phyloP scores from a whole-genome alignment of 2,329 filamentous ascomycete genomes.

The Aspergillus ibericus region DNA sequence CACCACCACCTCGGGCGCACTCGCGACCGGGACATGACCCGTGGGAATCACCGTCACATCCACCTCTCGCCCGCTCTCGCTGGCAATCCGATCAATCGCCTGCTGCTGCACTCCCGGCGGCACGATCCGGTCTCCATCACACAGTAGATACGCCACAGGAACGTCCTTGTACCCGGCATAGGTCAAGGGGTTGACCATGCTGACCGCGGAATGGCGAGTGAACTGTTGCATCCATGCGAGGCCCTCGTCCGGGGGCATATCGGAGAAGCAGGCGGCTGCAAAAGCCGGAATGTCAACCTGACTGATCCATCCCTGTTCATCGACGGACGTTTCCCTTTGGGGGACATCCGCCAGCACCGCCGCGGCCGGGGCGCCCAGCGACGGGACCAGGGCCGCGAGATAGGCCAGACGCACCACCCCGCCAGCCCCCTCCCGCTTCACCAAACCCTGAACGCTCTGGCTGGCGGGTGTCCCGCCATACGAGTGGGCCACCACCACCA shows the following conservation, averaged over 20 bases:
- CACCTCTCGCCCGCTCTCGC: not conserved
- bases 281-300: not conserved
- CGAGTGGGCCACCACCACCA: not conserved
- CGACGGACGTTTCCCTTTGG: not conserved
- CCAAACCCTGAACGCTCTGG: not conserved
- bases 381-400: not conserved
- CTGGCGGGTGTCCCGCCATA: conserved; percentile 1
- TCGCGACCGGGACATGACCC: not conserved
- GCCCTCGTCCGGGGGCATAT: not conserved
- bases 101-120: not conserved
- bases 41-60: not conserved
- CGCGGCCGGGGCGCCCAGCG: not conserved
- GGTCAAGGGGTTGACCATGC: not conserved
- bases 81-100: not conserved
- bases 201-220: not conserved
- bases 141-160: not conserved
- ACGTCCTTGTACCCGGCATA: not conserved
- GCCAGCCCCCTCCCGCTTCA: not conserved
- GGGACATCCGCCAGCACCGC: not conserved
- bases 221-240: not conserved
- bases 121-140: not conserved
- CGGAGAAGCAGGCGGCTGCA: not conserved
- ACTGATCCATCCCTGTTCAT: not conserved
- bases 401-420: not conserved
- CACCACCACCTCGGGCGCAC: not conserved